These are phyloP conservation scores for Emericellopsis terricola DNA, from an alignment of 495 filamentous ascomycete species.

Conservation along the genomic window DNA sequence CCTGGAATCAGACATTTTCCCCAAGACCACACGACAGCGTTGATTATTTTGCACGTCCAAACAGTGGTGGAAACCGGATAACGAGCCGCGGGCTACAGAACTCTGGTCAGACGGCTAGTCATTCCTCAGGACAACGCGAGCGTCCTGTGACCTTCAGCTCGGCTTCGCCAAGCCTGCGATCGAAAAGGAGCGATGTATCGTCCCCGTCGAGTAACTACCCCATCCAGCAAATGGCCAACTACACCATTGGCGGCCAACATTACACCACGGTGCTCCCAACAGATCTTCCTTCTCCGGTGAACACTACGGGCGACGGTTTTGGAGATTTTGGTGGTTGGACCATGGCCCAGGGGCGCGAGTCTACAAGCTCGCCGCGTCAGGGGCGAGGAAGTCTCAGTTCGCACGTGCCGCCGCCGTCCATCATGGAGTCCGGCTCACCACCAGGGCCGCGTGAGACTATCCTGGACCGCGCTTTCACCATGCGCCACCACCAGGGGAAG, in stretches of 20 bases:
- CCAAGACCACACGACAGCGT: constrained; percentile 14
- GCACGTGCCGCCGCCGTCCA: constrained; percentile 12
- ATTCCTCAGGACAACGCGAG: constrained; percentile 16
- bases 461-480: constrained; percentile 38
- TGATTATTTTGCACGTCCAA: constrained; percentile 13
- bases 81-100: constrained; percentile 13
- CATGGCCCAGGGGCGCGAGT: constrained; percentile 34
- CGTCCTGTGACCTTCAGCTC: constrained; percentile 18
- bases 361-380: constrained; percentile 26
- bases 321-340: constrained; percentile 38
- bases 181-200: constrained; percentile 33
- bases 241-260: constrained; percentile 14
- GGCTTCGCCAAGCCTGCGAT: constrained; percentile 33
- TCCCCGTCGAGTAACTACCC: constrained; percentile 27
- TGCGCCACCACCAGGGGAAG: constrained; percentile 34
- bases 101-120: constrained; percentile 15
- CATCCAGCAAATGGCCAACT: constrained; percentile 11
- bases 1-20: constrained; percentile 11
- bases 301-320: constrained; percentile 30
- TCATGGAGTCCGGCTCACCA: constrained; percentile 19
- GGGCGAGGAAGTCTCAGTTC: constrained; percentile 25
- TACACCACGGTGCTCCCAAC: constrained; percentile 22
- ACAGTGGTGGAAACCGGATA: constrained; percentile 14
- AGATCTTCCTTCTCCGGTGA: constrained; percentile 33
- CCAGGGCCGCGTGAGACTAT: constrained; percentile 36